Conservation (phyloP, 345 rosid species). For the Mangifera indica region DNA sequence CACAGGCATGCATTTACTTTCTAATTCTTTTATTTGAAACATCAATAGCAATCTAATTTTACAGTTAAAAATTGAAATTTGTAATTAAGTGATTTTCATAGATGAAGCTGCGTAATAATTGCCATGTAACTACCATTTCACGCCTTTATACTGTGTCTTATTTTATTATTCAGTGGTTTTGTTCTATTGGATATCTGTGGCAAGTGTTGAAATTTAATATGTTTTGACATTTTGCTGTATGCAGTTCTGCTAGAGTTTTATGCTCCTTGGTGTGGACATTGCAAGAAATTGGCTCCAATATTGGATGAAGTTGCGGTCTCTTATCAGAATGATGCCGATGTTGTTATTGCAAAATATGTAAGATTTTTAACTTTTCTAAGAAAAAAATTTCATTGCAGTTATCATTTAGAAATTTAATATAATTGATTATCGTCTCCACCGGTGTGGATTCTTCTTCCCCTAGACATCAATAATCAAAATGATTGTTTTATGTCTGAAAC, state of each 20-base stretch:
- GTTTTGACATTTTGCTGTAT: conserved; percentile 15
- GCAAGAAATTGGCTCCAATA: conserved; percentile 87
- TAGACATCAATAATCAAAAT: neutral
- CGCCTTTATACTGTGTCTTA: neutral
- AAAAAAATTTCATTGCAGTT: neutral
- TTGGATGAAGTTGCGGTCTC: conserved; percentile 90
- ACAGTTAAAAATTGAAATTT: no score
- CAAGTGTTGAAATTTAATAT: neutral
- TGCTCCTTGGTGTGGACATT: conserved; percentile 99
- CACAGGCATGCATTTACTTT: no score
- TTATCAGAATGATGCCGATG: conserved; percentile 52
- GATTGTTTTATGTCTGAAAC: neutral
- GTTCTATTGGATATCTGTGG: no score
- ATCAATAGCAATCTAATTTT: no score
- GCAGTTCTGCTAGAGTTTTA: conserved; percentile 91
- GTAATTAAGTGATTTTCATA: neutral
- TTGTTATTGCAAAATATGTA: conserved; percentile 81
- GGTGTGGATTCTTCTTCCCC: neutral
- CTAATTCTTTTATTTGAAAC: no score
- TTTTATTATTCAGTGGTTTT: neutral
- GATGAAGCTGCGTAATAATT: neutral
- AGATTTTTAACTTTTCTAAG: conserved; percentile 23
- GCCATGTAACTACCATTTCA: neutral
- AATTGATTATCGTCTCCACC: neutral
- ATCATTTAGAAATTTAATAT: neutral